These are phyloP conservation scores for Globisporangium irregulare DNA, from an alignment of 352 stramenopile species.

Conservation along the genomic window DNA sequence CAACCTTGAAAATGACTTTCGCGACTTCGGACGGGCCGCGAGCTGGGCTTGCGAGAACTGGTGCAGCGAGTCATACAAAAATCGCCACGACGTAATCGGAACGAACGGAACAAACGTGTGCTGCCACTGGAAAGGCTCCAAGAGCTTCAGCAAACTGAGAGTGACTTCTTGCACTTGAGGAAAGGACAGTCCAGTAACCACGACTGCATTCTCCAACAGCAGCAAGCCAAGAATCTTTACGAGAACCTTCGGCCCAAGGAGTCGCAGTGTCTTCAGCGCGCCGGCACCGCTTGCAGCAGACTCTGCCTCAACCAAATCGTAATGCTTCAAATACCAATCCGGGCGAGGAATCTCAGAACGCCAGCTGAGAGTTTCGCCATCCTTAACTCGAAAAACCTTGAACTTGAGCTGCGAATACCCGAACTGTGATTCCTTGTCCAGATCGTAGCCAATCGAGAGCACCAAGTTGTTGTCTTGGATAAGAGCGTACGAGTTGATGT, in stretches of 20 bases:
- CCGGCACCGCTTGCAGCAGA: constrained; percentile 34
- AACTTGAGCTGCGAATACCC: constrained; percentile 42
- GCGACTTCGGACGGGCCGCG: constrained; percentile 48
- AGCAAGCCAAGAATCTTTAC: constrained; percentile 69
- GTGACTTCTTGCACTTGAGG: constrained; percentile 73
- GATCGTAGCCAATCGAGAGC: constrained; percentile 62
- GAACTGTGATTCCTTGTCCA: constrained; percentile 9
- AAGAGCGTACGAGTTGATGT: constrained; percentile 73
- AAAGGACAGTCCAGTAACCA: constrained; percentile 74
- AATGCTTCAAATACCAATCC: constrained; percentile 71
- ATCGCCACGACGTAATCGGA: constrained; percentile 67
- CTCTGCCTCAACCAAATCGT: constrained; percentile 49
- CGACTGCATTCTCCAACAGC: constrained; percentile 68
- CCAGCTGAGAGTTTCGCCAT: constrained; percentile 55
- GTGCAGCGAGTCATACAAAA: constrained; percentile 59
- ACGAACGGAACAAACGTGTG: constrained; percentile 78
- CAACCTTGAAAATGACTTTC: constrained; percentile 52
- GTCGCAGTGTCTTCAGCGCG: constrained; percentile 51
- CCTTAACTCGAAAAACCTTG: constrained; percentile 58
- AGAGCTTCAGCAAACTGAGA: constrained; percentile 61
- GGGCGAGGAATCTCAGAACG: constrained; percentile 65
- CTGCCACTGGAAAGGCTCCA: constrained; percentile 81
- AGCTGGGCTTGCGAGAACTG: constrained; percentile 54
- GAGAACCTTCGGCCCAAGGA: constrained; percentile 67
- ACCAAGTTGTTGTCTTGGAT: constrained; percentile 68